Conservation (phyloP, 1,284 basidiomycete species). For the Schizophyllum amplum region DNA sequence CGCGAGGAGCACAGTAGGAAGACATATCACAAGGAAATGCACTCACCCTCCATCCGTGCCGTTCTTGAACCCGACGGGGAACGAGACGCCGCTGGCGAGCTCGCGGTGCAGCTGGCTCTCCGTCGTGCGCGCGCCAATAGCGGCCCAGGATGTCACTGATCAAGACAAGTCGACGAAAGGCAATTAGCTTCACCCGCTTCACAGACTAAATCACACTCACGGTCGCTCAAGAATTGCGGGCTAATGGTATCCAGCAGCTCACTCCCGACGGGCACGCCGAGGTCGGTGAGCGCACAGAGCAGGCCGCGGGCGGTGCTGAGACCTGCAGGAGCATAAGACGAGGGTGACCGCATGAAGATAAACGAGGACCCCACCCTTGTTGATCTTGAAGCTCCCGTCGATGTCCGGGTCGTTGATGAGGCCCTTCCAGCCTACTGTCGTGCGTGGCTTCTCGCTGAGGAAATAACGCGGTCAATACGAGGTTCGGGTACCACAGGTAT, state of each 20-base stretch:
- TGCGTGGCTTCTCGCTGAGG: conserved; percentile 65
- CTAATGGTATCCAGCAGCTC: conserved; percentile 95
- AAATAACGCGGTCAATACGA: conserved; percentile 4
- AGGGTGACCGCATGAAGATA: neutral
- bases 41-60: conserved; percentile 89
- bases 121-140: conserved; percentile 95
- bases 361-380: conserved; percentile 48
- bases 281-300: conserved; percentile 81
- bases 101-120: conserved; percentile 92
- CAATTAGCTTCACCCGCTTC: neutral
- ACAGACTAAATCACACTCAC: conserved; percentile 25
- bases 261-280: conserved; percentile 89
- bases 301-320: conserved; percentile 82
- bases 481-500: no score
- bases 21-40: conserved; percentile 13
- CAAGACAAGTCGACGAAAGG: no score
- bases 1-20: neutral
- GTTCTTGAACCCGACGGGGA: conserved; percentile 98
- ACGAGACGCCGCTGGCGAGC: conserved; percentile 83
- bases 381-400: conserved; percentile 93
- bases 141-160: conserved; percentile 88
- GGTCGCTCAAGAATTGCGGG: conserved; percentile 74
- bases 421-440: conserved; percentile 87
- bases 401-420: conserved; percentile 88
- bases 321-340: conserved; percentile 20